These are phyloP conservation scores for Peniophora sp. DNA, from an alignment of 1,284 basidiomycete species.

Conservation along the genomic window DNA sequence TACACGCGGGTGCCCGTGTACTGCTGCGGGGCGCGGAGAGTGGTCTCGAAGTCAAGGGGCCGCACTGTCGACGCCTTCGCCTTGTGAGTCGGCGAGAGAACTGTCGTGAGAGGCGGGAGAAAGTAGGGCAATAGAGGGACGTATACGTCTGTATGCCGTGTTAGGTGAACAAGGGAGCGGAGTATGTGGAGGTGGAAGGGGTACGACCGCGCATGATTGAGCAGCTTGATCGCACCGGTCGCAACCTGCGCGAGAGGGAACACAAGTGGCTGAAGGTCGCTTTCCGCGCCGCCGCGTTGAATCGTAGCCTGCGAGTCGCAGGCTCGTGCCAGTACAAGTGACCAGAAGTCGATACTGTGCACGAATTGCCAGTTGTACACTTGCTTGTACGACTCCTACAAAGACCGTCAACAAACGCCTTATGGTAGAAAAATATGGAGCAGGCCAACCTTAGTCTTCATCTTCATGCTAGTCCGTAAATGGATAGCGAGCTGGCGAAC, in stretches of 20 bases:
- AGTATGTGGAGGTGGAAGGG: conserved; percentile 75
- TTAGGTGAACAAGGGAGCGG: conserved; percentile 66
- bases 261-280: conserved; percentile 80
- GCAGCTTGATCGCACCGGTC: conserved; percentile 87
- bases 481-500: conserved; percentile 95
- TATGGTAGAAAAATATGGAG: conserved; percentile 9
- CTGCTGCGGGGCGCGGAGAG: conserved; percentile 82
- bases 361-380: conserved; percentile 99
- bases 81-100: conserved; percentile 58
- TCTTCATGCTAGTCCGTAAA: conserved; percentile 86
- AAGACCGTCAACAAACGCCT: conserved; percentile 3
- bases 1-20: conserved; percentile 89
- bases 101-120: conserved; percentile 80
- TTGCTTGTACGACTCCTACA: conserved; percentile 79
- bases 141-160: conserved; percentile 78
- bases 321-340: conserved; percentile 77
- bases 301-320: conserved; percentile 55
- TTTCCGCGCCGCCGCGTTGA: conserved; percentile 52
- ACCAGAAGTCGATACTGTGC: conserved; percentile 97
- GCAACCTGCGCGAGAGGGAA: conserved; percentile 96
- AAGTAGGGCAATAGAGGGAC: conserved; percentile 86
- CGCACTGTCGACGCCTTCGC: conserved; percentile 85
- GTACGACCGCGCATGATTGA: conserved; percentile 76
- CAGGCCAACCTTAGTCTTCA: conserved; percentile 64
- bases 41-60: conserved; percentile 84